phyloP scores from a whole-genome alignment of 2,329 filamentous ascomycete species.

The Ramularia endophylla region DNA sequence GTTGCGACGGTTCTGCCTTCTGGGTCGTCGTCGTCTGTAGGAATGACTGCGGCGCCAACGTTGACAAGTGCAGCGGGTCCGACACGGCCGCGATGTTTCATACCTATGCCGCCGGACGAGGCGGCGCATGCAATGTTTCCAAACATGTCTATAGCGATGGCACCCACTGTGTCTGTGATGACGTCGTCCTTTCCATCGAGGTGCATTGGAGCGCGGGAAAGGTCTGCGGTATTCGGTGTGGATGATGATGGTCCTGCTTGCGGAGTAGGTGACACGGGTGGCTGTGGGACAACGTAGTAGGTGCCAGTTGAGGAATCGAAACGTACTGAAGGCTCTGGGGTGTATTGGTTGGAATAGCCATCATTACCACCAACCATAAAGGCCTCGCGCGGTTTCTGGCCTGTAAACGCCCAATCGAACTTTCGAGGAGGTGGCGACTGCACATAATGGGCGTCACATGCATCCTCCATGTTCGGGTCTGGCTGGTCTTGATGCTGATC shows the following conservation, averaged over 20 bases:
- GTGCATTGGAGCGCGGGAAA: too few relatives aligned
- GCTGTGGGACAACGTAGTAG: not conserved
- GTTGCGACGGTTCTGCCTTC: slow-evolving; percentile 67
- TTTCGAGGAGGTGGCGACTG: too few relatives aligned
- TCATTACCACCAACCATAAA: too few relatives aligned
- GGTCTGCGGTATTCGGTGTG: not conserved
- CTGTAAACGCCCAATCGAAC: too few relatives aligned
- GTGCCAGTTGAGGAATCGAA: not conserved
- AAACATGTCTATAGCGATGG: slow-evolving; percentile 80
- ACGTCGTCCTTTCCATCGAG: slow-evolving; percentile 46
- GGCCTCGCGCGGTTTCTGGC: too few relatives aligned
- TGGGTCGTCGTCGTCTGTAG: slow-evolving; percentile 62
- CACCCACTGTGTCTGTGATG: slow-evolving; percentile 90
- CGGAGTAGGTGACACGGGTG: too few relatives aligned
- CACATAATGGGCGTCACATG: not conserved
- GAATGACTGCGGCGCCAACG: slow-evolving; percentile 85
- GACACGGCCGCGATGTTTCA: slow-evolving; percentile 90
- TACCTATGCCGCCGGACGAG: slow-evolving; percentile 94
- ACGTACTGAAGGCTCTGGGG: too few relatives aligned
- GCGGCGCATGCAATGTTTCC: slow-evolving; percentile 91
- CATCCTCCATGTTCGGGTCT: not conserved
- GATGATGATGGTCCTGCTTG: slow-evolving; percentile 1
- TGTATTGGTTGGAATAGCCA: too few relatives aligned
- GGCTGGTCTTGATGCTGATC: too few relatives aligned
- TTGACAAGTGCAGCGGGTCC: slow-evolving; percentile 91